These are phyloP conservation scores for Limnanthes douglasii DNA, from an alignment of 345 rosid species.

Conservation along the genomic window DNA sequence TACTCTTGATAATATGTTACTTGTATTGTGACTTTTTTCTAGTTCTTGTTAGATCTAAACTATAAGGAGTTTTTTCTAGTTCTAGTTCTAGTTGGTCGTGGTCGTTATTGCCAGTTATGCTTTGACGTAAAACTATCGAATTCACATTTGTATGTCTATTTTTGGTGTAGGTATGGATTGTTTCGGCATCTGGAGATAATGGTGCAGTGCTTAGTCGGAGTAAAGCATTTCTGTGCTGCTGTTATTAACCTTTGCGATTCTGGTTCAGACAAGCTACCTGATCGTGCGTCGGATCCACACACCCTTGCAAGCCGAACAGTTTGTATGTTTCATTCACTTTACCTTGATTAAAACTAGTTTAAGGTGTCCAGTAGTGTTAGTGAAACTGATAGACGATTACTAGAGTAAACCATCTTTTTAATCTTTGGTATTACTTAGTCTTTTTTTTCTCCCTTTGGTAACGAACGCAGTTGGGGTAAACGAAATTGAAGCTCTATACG, in stretches of 20 bases:
- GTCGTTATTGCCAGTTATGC: too few relatives aligned
- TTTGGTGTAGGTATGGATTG: constrained; percentile 81
- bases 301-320: constrained; percentile 73
- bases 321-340: constrained; percentile 29
- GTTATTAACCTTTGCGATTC: constrained; percentile 46
- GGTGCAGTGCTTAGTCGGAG: constrained; percentile 68
- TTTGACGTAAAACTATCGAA: too few relatives aligned
- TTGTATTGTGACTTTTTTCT: too few relatives aligned
- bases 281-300: constrained; percentile 69
- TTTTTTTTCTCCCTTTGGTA: constrained; percentile 4
- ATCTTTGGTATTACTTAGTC: constrained; percentile 3
- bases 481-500: constrained; percentile 87
- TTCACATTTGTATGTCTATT: too few relatives aligned
- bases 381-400: neutral
- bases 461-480: constrained; percentile 67
- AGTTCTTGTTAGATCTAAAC: too few relatives aligned
- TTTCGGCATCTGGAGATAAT: constrained; percentile 37
- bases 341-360: constrained; percentile 4
- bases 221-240: constrained; percentile 39
- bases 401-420: constrained; percentile 1
- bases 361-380: neutral
- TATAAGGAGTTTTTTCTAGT: too few relatives aligned
- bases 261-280: constrained; percentile 43
- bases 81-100: too few relatives aligned
- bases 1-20: too few relatives aligned